A percentile compares a stretch with the other conserved stretches of the same genome.
phyloP scores from a whole-genome alignment of 371 early-diverging fungal genomes.

The Haplosporangium sp. region DNA sequence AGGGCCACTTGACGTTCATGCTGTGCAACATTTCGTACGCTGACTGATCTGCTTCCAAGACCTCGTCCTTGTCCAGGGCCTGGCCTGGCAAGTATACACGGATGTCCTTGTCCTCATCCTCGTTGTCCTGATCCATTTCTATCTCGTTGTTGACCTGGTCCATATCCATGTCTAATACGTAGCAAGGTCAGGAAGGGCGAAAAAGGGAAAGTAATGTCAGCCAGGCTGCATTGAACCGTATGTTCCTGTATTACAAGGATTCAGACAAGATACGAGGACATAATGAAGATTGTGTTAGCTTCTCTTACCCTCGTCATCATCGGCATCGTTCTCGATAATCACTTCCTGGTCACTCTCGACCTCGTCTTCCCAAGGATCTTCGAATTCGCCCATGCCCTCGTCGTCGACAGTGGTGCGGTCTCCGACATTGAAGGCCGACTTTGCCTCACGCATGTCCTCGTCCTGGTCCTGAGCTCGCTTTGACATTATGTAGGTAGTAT shows the following conservation, averaged over 20 bases:
- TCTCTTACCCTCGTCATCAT: conserved; percentile 59
- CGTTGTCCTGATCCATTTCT: conserved; percentile 64
- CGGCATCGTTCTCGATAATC: conserved; percentile 66
- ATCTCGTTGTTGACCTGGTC: conserved; percentile 31
- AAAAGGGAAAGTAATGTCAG: neutral
- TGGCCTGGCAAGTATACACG: conserved; percentile 94
- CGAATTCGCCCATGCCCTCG: conserved; percentile 95
- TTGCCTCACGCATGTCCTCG: conserved; percentile 61
- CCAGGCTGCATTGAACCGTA: neutral
- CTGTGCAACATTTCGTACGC: conserved; percentile 97
- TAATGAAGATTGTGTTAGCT: neutral
- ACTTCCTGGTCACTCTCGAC: conserved; percentile 80
- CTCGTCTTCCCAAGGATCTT: conserved; percentile 96
- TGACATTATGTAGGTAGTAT: conserved; percentile 60
- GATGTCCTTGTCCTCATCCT: conserved; percentile 64
- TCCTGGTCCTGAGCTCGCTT: conserved; percentile 68
- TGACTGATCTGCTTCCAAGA: conserved; percentile 91
- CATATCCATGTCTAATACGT: conserved; percentile 28
- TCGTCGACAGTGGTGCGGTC: conserved; percentile 57
- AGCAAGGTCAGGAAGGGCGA: neutral
- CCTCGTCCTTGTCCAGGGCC: conserved; percentile 88
- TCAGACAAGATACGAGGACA: conserved; percentile 2
- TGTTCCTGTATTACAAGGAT: conserved; percentile 1
- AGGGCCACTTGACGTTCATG: conserved; percentile 95
- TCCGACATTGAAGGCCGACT: conserved; percentile 58